Base-by-base conservation (phyloP, 768 basidiomycete genomes). In the Phanerochaete carnosa region DNA sequence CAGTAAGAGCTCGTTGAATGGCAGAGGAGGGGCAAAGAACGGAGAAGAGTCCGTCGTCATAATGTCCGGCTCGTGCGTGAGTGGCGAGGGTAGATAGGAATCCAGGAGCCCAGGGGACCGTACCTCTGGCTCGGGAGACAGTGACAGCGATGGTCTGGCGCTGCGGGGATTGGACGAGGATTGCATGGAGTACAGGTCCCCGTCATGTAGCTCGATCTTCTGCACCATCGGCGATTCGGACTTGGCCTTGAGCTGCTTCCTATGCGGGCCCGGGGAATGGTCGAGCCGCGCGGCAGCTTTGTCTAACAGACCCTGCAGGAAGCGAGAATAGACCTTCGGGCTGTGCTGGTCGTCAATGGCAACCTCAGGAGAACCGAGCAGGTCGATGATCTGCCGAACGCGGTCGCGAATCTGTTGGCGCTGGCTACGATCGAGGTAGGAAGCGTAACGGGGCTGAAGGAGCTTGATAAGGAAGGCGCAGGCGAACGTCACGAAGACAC, bases 391-490 rank as follows among this genome's bases (percentile, higher is more conserved):
- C 58, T 80, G 78, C 66, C 87, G 83, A 0, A 94, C 88, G 28
- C 84, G 76, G 0, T 72, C 70, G 22, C 83, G 82, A 57, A 93
- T 89, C 60, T 87, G 83, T 19, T 76, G 67, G 26, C 89, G 85
- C 60, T 82, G 79, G 53, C 87, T 83, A 4, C 68, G 70, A 8
- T 83, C 76, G 28, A 93, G 78, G 68, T 86, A 85, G 8, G 78
- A 72, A 0, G 84, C 76, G 65, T 88, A 92, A 68, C 84, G 87
- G 5, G 89, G 90, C 73, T 89, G 89, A 9, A 94, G 78, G 22
- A 93, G 80, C 87, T 93, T 93, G 63, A 94, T 80, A 15, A 94
- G 77, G 77, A 94, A 94, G 2, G 92, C 86, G 8, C 87, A 85
- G 15, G 92, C 90, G 63, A 93, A 92, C 0, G 87, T 89, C 28